phyloP scores from a whole-genome alignment of 2,329 filamentous ascomycete species.

The Pseudocercospora eumusae region DNA sequence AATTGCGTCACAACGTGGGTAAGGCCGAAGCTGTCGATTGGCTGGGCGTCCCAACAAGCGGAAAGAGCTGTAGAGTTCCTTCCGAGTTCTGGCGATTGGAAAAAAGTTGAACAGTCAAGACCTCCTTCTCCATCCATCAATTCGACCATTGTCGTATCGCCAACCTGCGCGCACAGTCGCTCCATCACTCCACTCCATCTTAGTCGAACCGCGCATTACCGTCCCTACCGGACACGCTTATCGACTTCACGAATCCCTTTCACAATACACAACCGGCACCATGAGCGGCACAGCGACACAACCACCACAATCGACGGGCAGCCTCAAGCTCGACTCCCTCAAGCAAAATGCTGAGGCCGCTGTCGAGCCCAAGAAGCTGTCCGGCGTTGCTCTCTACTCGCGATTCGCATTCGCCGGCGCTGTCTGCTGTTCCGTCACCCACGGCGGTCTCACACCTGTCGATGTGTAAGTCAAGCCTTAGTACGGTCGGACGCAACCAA shows the following conservation, averaged over 20 bases:
- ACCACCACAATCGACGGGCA: constrained; percentile 53
- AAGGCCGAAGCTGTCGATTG: neutral
- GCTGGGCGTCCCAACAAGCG: neutral
- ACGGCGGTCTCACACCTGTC: constrained; percentile 94
- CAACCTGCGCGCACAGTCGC: constrained; percentile 7
- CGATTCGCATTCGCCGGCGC: constrained; percentile 97
- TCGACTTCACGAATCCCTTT: constrained; percentile 13
- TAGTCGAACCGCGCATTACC: constrained; percentile 10
- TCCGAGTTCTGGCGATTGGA: constrained; percentile 6
- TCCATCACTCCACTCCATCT: constrained; percentile 11
- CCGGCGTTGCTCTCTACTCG: constrained; percentile 77
- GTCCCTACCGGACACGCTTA: constrained; percentile 9
- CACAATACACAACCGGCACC: constrained; percentile 26
- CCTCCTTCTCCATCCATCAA: neutral
- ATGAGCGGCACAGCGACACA: constrained; percentile 42
- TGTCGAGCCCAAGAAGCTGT: constrained; percentile 55
- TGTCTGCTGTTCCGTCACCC: constrained; percentile 96
- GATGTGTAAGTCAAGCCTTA: constrained; percentile 80
- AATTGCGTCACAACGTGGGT: constrained; percentile 8
- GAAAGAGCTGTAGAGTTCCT: constrained; percentile 1
- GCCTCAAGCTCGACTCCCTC: constrained; percentile 55
- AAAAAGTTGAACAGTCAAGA: constrained; percentile 3
- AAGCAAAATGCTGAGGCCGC: constrained; percentile 51
- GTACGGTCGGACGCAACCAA: neutral
- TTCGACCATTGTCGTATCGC: constrained; percentile 2